Percentiles rank a stretch among this genome's conserved stretches.
Evolutionary conservation across 1,139 yeast genomes (phyloP).

Genomic region (Geotrichum cucujoidarum): DNA sequence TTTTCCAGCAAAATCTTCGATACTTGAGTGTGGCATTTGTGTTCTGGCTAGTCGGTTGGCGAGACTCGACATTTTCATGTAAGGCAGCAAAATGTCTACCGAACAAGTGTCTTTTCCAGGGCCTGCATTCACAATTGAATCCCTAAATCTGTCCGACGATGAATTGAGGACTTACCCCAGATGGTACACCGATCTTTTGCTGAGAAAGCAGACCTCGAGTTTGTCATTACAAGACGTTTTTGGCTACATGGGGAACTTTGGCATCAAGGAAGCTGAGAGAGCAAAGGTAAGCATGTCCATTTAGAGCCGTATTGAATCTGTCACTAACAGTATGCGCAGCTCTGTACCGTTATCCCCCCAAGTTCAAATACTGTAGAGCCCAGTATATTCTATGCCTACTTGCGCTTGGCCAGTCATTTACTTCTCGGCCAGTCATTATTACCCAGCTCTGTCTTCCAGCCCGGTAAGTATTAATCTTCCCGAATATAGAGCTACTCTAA

Average conservation of each 20-base stretch:
- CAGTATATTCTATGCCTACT: conserved; percentile 39
- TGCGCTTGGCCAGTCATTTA: conserved; percentile 39
- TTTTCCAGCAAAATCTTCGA: no score
- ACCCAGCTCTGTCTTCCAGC: conserved; percentile 30
- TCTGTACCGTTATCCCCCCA: conserved; percentile 32
- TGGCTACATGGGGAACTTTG: conserved; percentile 40
- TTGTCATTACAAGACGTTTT: conserved; percentile 38
- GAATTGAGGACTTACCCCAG: conserved; percentile 41
- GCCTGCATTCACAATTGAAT: conserved; percentile 27
- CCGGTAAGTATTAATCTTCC: conserved; percentile 24
- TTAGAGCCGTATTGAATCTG: no score
- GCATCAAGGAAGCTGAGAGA: conserved; percentile 35
- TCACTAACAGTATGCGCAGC: conserved; percentile 15
- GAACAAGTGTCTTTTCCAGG: conserved; percentile 5
- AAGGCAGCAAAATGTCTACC: conserved; percentile 10
- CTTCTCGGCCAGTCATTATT: conserved; percentile 33
- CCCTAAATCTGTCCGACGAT: conserved; percentile 37
- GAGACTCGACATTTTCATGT: neutral
- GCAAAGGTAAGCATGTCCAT: conserved; percentile 21
- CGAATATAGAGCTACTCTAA: no score
- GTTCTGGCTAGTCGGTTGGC: neutral
- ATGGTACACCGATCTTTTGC: conserved; percentile 42
- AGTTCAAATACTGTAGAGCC: conserved; percentile 38
- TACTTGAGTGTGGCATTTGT: no score
- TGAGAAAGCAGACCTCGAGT: conserved; percentile 37